These are phyloP conservation scores for Spizellomyces punctatus DNA, from an alignment of 192 early-diverging fungal species.

Conservation along the genomic window DNA sequence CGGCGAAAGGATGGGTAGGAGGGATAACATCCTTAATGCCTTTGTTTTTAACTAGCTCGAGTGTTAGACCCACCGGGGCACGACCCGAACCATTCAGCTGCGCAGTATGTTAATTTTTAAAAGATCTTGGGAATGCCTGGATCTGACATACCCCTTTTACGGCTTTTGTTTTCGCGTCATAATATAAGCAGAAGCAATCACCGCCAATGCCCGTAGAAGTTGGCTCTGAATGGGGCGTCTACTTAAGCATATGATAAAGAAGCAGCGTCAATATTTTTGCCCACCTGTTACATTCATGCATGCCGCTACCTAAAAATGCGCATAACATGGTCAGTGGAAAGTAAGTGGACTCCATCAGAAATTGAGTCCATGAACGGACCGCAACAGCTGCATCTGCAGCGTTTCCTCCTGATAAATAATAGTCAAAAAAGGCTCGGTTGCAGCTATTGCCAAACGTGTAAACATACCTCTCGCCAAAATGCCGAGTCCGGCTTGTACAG, in stretches of 20 bases:
- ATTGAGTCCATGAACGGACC: neutral
- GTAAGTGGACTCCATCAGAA: too few relatives aligned
- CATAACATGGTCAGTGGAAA: too few relatives aligned
- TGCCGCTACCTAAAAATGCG: slow-evolving; percentile 43
- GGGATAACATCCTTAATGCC: slow-evolving; percentile 50
- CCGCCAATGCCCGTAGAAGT: slow-evolving; percentile 77
- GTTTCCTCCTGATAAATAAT: slow-evolving; percentile 55
- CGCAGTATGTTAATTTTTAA: neutral
- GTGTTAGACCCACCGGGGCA: slow-evolving; percentile 56
- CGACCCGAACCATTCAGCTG: slow-evolving; percentile 50
- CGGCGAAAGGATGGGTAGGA: slow-evolving; percentile 3
- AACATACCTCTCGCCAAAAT: slow-evolving; percentile 53
- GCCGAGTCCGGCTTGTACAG: slow-evolving; percentile 64
- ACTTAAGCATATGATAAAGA: too few relatives aligned
- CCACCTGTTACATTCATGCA: slow-evolving; percentile 68
- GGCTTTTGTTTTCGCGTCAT: slow-evolving; percentile 57
- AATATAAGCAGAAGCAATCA: slow-evolving; percentile 79
- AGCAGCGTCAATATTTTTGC: neutral
- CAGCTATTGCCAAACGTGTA: too few relatives aligned
- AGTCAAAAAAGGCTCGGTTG: too few relatives aligned
- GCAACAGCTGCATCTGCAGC: slow-evolving; percentile 68
- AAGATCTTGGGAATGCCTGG: neutral
- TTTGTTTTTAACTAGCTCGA: slow-evolving; percentile 45
- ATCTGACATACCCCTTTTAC: slow-evolving; percentile 42
- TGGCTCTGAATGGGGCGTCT: slow-evolving; percentile 51